A percentile compares a stretch with the other conserved stretches of the same genome.
These are phyloP conservation scores for Yamadazyma diospyri DNA, from an alignment of 1,139 yeast species.

Conservation along the genomic window DNA sequence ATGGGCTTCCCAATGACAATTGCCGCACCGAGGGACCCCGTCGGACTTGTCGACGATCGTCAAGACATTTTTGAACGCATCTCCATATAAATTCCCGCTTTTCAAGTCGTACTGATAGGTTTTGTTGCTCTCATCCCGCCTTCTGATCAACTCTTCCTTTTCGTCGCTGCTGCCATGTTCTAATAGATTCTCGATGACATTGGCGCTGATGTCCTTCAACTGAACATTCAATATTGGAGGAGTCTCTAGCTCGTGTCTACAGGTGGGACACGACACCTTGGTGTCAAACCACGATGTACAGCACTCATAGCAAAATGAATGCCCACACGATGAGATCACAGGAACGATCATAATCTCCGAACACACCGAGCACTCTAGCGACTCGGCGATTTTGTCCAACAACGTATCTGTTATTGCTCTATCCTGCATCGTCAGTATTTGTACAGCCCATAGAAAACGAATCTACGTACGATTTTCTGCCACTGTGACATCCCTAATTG, in stretches of 20 bases:
- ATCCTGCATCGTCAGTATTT: slow-evolving; percentile 5
- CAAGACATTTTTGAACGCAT: slow-evolving; percentile 46
- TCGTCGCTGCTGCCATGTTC: slow-evolving; percentile 21
- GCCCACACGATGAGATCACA: slow-evolving; percentile 41
- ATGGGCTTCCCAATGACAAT: slow-evolving; percentile 80
- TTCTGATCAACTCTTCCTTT: slow-evolving; percentile 18
- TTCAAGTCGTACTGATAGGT: slow-evolving; percentile 39
- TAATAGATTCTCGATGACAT: slow-evolving; percentile 27
- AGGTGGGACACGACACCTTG: slow-evolving; percentile 52
- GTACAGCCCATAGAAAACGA: not conserved
- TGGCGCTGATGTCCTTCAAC: slow-evolving; percentile 33
- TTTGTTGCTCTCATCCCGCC: slow-evolving; percentile 22
- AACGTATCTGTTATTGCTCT: slow-evolving; percentile 6
- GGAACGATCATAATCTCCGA: slow-evolving; percentile 46
- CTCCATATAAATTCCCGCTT: slow-evolving; percentile 41
- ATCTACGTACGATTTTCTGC: slow-evolving; percentile 8
- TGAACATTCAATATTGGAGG: slow-evolving; percentile 46
- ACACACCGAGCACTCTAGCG: slow-evolving; percentile 42
- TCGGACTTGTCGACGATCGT: slow-evolving; percentile 63
- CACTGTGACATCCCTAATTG: slow-evolving; percentile 5
- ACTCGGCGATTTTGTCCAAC: slow-evolving; percentile 11
- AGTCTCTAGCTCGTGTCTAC: slow-evolving; percentile 41
- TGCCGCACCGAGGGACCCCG: slow-evolving; percentile 75
- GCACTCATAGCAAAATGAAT: slow-evolving; percentile 48
- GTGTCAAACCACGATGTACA: slow-evolving; percentile 48